These are phyloP conservation scores for Coccomyxa sp. DNA, from an alignment of 139 green algal species.

Conservation along the genomic window DNA sequence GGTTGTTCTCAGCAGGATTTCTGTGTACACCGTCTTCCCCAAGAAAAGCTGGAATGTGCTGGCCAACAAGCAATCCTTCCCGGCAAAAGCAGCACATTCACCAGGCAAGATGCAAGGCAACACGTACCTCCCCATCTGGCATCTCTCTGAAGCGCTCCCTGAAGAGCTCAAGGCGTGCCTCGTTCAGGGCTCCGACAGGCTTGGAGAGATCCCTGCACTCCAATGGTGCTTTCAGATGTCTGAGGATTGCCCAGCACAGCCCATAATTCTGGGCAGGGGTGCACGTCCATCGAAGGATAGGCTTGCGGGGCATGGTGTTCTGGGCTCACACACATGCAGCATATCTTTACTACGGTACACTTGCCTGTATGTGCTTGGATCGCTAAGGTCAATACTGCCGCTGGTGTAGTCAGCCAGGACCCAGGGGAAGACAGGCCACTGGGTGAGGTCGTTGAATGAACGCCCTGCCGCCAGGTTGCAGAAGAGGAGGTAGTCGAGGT, in stretches of 20 bases:
- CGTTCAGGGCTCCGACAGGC: conserved; percentile 89
- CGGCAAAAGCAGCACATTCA: background rate
- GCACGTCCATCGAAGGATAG: background rate
- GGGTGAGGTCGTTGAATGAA: conserved; percentile 82
- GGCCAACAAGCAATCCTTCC: no score
- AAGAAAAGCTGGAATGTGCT: no score
- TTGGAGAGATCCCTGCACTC: conserved; percentile 82
- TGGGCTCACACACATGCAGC: background rate
- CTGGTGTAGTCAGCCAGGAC: conserved; percentile 83
- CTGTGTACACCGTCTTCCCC: background rate
- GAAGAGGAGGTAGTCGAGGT: conserved; percentile 83
- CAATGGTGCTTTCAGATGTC: no score
- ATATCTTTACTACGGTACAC: no score
- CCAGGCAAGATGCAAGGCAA: no score
- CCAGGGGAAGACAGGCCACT: conserved; percentile 95
- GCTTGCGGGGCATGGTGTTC: background rate
- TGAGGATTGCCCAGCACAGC: background rate
- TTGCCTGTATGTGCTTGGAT: conserved; percentile 24
- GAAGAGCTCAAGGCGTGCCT: conserved; percentile 64
- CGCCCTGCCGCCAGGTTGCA: conserved; percentile 82
- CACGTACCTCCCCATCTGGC: conserved; percentile 31
- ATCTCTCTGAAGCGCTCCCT: conserved; percentile 64
- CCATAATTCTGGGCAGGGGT: background rate
- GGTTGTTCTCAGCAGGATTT: background rate
- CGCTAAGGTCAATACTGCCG: conserved; percentile 57